Evolutionary conservation across 1,139 yeast species (phyloP).

Genomic region (Yamadazyma diospyri): DNA sequence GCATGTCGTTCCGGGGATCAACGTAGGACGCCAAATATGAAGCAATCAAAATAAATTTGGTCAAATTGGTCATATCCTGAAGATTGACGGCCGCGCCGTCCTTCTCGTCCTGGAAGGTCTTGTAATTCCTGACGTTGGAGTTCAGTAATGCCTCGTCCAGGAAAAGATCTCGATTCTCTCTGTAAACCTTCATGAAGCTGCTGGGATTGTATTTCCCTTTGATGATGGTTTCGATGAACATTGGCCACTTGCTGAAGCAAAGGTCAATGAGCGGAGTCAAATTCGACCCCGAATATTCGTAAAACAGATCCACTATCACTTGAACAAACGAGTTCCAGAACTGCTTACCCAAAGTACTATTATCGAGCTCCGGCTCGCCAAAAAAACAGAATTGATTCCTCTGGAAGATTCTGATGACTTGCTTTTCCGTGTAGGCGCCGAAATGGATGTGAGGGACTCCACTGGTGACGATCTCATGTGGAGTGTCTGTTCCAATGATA

Average conservation of each 20-base stretch:
- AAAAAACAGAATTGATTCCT: slow-evolving; percentile 25
- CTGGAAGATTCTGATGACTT: slow-evolving; percentile 37
- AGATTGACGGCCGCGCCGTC: slow-evolving; percentile 17
- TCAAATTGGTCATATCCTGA: slow-evolving; percentile 47
- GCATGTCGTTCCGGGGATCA: slow-evolving; percentile 56
- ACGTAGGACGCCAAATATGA: slow-evolving; percentile 70
- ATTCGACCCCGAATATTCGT: slow-evolving; percentile 54
- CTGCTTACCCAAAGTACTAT: slow-evolving; percentile 17
- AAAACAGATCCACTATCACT: slow-evolving; percentile 50
- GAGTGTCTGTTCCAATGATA: slow-evolving; percentile 41
- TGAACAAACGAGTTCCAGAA: slow-evolving; percentile 51
- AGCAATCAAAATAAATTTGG: slow-evolving; percentile 64
- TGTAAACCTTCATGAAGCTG: slow-evolving; percentile 48
- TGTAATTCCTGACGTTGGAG: slow-evolving; percentile 27
- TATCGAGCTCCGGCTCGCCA: slow-evolving; percentile 9
- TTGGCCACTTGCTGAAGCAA: slow-evolving; percentile 47
- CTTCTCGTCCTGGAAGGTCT: slow-evolving; percentile 20
- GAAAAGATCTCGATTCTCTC: slow-evolving; percentile 40
- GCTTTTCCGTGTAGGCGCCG: slow-evolving; percentile 40
- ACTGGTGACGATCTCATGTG: slow-evolving; percentile 44
- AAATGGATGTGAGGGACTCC: slow-evolving; percentile 50
- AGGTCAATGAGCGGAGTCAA: slow-evolving; percentile 41
- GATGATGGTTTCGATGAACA: slow-evolving; percentile 41
- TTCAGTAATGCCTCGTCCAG: slow-evolving; percentile 39
- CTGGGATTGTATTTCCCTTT: slow-evolving; percentile 26